Conservation (phyloP, 495 filamentous ascomycete genomes). For the Geopyxis carbonaria region DNA sequence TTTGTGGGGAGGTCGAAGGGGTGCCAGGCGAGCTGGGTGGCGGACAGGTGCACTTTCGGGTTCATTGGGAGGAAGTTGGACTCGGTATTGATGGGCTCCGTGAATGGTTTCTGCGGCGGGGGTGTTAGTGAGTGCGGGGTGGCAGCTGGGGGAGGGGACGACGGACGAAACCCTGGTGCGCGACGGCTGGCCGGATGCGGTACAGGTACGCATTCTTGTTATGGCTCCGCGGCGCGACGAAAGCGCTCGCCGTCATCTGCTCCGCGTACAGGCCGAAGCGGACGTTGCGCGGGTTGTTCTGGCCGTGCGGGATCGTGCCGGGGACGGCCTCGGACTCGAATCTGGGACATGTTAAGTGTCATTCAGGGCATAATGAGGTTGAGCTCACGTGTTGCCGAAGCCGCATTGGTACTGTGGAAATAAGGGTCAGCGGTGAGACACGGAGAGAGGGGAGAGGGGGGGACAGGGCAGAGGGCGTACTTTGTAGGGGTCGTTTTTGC, state of each 20-base stretch:
- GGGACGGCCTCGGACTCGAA: slow-evolving; percentile 6
- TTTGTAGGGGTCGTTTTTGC: slow-evolving; percentile 5
- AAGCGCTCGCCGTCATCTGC: slow-evolving; percentile 81
- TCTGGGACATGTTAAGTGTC: not conserved
- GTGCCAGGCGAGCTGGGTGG: slow-evolving; percentile 80
- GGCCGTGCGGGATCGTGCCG: slow-evolving; percentile 34
- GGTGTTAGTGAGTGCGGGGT: slow-evolving; percentile 1
- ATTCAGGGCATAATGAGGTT: not conserved
- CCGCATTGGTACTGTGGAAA: slow-evolving; percentile 2
- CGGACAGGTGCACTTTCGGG: slow-evolving; percentile 45
- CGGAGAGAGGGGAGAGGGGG: not conserved
- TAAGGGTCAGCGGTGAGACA: slow-evolving; percentile 2
- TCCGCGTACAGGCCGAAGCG: slow-evolving; percentile 71
- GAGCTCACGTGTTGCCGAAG: slow-evolving; percentile 4
- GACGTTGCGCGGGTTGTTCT: slow-evolving; percentile 74
- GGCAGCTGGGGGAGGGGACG: too few relatives aligned
- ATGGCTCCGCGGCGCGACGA: slow-evolving; percentile 71
- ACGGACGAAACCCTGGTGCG: slow-evolving; percentile 54
- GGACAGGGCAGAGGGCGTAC: not conserved
- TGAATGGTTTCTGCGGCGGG: slow-evolving; percentile 1
- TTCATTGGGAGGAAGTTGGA: slow-evolving; percentile 26
- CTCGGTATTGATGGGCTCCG: slow-evolving; percentile 26
- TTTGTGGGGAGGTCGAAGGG: slow-evolving; percentile 57
- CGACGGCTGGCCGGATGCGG: slow-evolving; percentile 62
- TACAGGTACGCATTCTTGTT: slow-evolving; percentile 87